Evolutionary conservation across 257 asterid genomes (phyloP).

Genomic region (Nemophila menziesii): DNA sequence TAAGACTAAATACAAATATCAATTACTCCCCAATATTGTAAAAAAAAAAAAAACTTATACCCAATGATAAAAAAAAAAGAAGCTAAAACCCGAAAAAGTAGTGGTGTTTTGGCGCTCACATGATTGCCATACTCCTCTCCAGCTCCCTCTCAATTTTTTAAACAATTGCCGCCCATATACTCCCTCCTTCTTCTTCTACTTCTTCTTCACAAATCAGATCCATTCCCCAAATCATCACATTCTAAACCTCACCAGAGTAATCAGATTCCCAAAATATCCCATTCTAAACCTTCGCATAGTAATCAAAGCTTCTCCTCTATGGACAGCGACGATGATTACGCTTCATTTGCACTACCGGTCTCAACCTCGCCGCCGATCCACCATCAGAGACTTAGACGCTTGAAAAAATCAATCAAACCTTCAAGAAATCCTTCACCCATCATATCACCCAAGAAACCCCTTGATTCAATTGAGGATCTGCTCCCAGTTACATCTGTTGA

Average conservation of each 20-base stretch:
- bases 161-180: not conserved
- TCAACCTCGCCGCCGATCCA: slow-evolving; percentile 31
- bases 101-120: not conserved
- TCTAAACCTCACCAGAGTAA: slow-evolving; percentile 1
- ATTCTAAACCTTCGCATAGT: not conserved
- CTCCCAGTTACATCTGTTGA: slow-evolving; percentile 27
- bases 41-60: no score
- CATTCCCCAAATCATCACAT: not conserved
- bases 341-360: slow-evolving; percentile 24
- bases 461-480: slow-evolving; percentile 18
- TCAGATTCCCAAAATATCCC: no score
- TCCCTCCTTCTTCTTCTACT: no score
- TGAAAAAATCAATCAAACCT: slow-evolving; percentile 35
- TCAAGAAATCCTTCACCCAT: slow-evolving; percentile 7
- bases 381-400: slow-evolving; percentile 55
- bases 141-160: not conserved
- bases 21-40: no score
- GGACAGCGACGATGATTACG: slow-evolving; percentile 74
- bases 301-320: slow-evolving; percentile 12
- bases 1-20: no score
- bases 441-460: not conserved
- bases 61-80: no score
- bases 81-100: not conserved
- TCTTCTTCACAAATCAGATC: not conserved
- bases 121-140: not conserved